Percentiles rank a stretch among this genome's conserved stretches.
Evolutionary conservation across 1,284 basidiomycete species (phyloP).

Genomic region (Boletellus deceptivus): DNA sequence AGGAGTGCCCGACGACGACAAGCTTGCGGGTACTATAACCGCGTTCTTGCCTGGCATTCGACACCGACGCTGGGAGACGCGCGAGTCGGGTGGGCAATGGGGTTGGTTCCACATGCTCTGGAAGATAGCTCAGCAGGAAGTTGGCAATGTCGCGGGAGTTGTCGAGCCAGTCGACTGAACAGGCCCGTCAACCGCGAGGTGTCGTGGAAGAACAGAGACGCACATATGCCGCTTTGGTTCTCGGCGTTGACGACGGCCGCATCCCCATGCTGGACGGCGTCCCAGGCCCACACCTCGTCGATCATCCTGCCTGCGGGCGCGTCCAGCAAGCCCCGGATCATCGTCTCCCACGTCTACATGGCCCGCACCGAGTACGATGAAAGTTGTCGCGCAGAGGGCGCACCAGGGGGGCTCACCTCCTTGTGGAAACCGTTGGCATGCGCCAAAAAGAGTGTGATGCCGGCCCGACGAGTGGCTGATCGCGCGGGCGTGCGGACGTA

Average conservation of each 20-base stretch:
- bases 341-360: conserved; percentile 65
- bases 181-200: not conserved
- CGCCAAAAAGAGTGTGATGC: conserved; percentile 67
- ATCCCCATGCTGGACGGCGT: conserved; percentile 77
- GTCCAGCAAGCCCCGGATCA: conserved; percentile 48
- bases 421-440: conserved; percentile 86
- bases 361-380: not conserved
- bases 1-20: conserved; percentile 78
- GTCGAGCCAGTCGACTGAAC: conserved; percentile 66
- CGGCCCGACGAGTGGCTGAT: conserved; percentile 15
- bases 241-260: conserved; percentile 63
- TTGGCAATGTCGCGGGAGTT: conserved; percentile 71
- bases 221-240: conserved; percentile 54
- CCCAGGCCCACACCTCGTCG: conserved; percentile 80
- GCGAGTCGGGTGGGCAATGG: conserved; percentile 51
- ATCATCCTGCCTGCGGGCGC: conserved; percentile 38
- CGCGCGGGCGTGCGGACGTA: conserved; percentile 38
- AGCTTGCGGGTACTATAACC: conserved; percentile 52
- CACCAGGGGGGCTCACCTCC: conserved; percentile 54
- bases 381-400: not conserved
- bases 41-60: conserved; percentile 38
- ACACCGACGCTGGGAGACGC: conserved; percentile 42
- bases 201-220: conserved; percentile 20
- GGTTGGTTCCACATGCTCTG: conserved; percentile 33
- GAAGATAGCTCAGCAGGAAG: conserved; percentile 63